Percentiles rank a stretch among this genome's conserved stretches.
These are phyloP conservation scores for Paramecium biaurelia DNA, from an alignment of 73 alveolate species.

Conservation along the genomic window DNA sequence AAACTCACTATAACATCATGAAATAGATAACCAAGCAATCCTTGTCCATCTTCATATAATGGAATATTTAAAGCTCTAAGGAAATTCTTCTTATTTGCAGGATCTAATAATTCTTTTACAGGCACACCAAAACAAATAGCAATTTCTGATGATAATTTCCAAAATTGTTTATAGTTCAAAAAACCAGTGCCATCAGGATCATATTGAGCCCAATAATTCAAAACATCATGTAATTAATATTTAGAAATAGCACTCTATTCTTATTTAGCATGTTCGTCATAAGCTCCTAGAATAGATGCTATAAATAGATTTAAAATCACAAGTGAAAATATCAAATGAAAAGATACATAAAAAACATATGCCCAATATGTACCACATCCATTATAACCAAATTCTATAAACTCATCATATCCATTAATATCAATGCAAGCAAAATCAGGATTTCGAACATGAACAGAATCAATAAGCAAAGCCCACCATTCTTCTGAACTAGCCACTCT, in stretches of 20 bases:
- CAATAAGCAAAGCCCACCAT: conserved; percentile 45
- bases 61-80: conserved; percentile 21
- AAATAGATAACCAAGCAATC: neutral
- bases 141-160: conserved; percentile 58
- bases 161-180: conserved; percentile 40
- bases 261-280: conserved; percentile 26
- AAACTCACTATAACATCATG: conserved; percentile 44
- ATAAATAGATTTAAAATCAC: conserved; percentile 45
- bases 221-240: conserved; percentile 43
- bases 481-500: conserved; percentile 53
- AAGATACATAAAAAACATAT: neutral
- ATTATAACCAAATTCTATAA: conserved; percentile 33
- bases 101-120: conserved; percentile 25
- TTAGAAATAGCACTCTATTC: conserved; percentile 43
- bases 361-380: conserved; percentile 54
- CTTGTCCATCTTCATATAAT: conserved; percentile 24
- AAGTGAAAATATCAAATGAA: conserved; percentile 44
- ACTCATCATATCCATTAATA: conserved; percentile 23
- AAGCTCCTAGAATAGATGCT: conserved; percentile 37
- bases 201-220: conserved; percentile 25
- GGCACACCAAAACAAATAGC: conserved; percentile 39
- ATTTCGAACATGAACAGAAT: neutral
- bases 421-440: conserved; percentile 49
- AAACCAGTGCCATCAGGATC: conserved; percentile 58
- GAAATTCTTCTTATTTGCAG: conserved; percentile 5